phyloP scores from a whole-genome alignment of 192 early-diverging fungal species.

The Coemansia sp. region DNA sequence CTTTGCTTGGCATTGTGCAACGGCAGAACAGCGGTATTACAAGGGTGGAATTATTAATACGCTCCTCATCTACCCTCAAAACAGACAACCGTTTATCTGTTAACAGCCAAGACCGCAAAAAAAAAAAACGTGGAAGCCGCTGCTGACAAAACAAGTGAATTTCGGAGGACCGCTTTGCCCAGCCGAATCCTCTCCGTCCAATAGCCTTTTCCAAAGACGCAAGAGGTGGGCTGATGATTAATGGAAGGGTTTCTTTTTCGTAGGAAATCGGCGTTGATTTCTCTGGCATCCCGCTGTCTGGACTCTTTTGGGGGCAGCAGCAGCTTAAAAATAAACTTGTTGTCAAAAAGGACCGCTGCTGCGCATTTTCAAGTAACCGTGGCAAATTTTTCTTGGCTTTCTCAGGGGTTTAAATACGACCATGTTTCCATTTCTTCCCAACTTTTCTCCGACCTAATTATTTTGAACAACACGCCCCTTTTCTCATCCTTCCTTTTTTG shows the following conservation, averaged over 20 bases:
- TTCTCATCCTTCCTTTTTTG: not conserved
- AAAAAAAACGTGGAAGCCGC: not conserved
- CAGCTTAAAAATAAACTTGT: not conserved
- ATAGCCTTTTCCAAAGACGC: not conserved
- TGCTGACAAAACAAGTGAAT: not conserved
- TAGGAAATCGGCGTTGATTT: constrained; percentile 5
- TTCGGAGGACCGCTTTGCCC: not conserved
- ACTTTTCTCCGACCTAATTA: not conserved
- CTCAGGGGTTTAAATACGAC: not conserved
- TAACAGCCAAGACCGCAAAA: not conserved
- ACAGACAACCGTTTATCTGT: too few species aligned
- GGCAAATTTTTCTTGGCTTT: too few species aligned
- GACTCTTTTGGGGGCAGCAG: not conserved
- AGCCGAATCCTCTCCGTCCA: not conserved
- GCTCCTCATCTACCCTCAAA: too few species aligned
- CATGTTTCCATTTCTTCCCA: not conserved
- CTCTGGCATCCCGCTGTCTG: not conserved
- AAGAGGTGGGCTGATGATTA: too few species aligned
- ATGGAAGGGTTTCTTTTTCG: not conserved
- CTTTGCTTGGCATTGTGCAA: too few species aligned
- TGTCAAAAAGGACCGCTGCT: constrained; percentile 4
- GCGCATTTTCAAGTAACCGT: not conserved
- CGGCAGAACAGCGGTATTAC: too few species aligned
- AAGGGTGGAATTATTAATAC: too few species aligned
- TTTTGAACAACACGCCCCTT: not conserved